These are phyloP conservation scores for Metschnikowia matae DNA, from an alignment of 805 yeast species.

Conservation along the genomic window DNA sequence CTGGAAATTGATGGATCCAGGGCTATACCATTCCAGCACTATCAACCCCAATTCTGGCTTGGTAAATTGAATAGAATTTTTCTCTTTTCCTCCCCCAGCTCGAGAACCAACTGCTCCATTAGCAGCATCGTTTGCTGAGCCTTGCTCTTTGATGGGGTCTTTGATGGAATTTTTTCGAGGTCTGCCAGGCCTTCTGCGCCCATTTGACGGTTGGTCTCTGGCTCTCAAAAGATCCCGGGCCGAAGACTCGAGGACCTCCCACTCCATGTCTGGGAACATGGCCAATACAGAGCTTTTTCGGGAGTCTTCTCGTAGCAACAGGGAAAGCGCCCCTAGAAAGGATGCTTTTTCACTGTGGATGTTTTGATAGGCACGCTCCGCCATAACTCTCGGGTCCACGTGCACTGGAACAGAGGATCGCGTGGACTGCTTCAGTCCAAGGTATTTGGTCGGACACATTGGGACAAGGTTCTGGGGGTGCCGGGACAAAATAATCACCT, in stretches of 20 bases:
- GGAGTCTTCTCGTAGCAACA: conserved; percentile 3
- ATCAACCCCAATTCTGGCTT: conserved; percentile 14
- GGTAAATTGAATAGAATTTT: conserved; percentile 5
- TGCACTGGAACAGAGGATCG: not conserved
- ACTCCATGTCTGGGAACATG: conserved; percentile 4
- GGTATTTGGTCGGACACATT: conserved; percentile 1
- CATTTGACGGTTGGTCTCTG: not conserved
- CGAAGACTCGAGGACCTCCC: conserved; percentile 7
- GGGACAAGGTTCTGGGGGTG: not conserved
- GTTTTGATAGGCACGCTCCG: not conserved
- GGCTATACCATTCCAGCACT: conserved; percentile 16
- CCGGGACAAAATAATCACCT: not conserved
- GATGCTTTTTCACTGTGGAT: not conserved
- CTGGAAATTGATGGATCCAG: conserved; percentile 10
- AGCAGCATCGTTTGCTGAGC: not conserved
- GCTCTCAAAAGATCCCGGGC: not conserved
- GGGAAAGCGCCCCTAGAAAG: conserved; percentile 1
- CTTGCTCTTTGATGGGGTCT: not conserved
- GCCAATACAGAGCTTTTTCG: conserved; percentile 6
- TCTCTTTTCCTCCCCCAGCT: not conserved
- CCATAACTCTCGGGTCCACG: not conserved
- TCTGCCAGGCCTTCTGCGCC: not conserved
- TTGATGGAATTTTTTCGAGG: not conserved
- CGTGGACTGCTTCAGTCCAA: not conserved
- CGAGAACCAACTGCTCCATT: not conserved